A percentile compares a stretch with the other conserved stretches of the same genome.
These are phyloP conservation scores for Magnaporthales sp. DNA, from an alignment of 2,329 filamentous ascomycete species.

Conservation along the genomic window DNA sequence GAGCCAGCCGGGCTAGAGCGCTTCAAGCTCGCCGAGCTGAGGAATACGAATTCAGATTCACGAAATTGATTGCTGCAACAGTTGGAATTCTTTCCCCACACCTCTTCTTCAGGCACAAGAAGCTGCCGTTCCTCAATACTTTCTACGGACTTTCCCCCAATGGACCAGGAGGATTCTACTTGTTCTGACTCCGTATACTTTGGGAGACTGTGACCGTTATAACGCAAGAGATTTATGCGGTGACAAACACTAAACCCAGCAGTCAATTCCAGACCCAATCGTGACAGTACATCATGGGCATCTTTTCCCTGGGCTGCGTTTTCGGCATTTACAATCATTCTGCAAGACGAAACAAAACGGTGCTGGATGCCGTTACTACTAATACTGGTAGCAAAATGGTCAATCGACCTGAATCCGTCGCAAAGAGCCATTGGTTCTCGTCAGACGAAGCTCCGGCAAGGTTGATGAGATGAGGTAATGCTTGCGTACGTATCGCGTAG, in stretches of 20 bases:
- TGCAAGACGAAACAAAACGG: not conserved
- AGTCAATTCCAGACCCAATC: not conserved
- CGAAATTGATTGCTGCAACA: not conserved
- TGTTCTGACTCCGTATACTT: no score
- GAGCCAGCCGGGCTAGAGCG: constrained; percentile 32
- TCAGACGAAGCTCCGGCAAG: not conserved
- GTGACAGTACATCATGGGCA: not conserved
- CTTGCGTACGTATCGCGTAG: not conserved
- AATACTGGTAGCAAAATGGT: not conserved
- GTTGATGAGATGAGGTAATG: not conserved
- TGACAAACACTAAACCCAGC: not conserved
- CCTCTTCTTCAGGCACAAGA: not conserved
- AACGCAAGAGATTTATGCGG: not conserved
- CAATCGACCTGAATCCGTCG: not conserved
- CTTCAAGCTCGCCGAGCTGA: constrained; percentile 21
- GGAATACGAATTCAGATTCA: constrained; percentile 6
- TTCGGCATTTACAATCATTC: not conserved
- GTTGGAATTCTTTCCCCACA: not conserved
- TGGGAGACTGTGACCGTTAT: no score
- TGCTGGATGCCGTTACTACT: not conserved
- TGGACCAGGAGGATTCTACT: no score
- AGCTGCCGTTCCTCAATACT: not conserved
- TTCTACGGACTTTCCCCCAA: not conserved
- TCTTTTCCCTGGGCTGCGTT: not conserved
- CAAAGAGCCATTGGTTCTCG: not conserved